Evolutionary conservation across 345 rosid species (phyloP), one percentile per base, ranked within the genome.

Genomic region (Sapria himalayana): DNA sequence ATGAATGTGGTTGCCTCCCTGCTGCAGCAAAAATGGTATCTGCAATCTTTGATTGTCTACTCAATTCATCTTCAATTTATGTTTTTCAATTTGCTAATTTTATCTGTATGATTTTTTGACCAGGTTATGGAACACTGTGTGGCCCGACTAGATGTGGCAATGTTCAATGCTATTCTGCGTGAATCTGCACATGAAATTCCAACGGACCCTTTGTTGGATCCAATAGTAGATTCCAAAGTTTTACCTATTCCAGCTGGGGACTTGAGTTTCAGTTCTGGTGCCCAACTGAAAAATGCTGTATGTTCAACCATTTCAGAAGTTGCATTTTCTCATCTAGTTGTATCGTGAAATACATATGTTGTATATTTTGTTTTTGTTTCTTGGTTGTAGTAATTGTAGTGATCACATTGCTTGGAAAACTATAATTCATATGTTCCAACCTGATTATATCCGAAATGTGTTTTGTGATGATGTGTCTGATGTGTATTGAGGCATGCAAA

Each of bases 181-280:
- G 99, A 91, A 60, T 91, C 99, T 29, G 85, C 71, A 29, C 67
- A 75, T 70, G 92, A 91, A 64, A 77, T 84, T 19, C 93, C 93
- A 21, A 91, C 93, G 0, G 95, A 91, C 60, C 99, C 95, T 0
- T 69, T 91, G 15, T 84, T 92, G 21, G 95, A 84, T 68, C 93
- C 95, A 22, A 80, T 91, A 18, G 40, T 84, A 23, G 95, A 84
- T 48, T 55, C 95, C 62, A 80, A 49, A 47, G 93, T 84, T 59
- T 58, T 91, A 46, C 99, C 95, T 46, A 84, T 84, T 60, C 85
- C 93, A 37, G 84, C 89, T 48, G 99, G 99, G 31, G 63, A 91
- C 61, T 62, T 77, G 47, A 91, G 99, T 72, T 91, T 91, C 50
- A 86, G 99, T 43, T 77, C 99, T 57, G 99, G 99, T 4, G 99